These are phyloP conservation scores for Thozetella sp. DNA, from an alignment of 495 filamentous ascomycete genomes.

Conservation along the genomic window DNA sequence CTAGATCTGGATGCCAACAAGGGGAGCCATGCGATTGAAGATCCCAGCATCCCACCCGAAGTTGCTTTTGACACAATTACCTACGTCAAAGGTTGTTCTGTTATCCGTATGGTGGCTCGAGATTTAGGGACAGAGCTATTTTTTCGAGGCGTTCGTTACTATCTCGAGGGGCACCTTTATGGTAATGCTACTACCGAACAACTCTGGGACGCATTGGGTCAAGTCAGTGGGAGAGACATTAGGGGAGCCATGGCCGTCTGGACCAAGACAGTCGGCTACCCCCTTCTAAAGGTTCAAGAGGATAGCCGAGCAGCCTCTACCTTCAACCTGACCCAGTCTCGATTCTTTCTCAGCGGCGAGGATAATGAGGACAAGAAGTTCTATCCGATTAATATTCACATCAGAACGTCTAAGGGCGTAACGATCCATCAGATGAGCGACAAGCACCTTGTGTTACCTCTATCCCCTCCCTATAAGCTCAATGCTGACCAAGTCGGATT, in stretches of 20 bases:
- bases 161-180: conserved; percentile 11
- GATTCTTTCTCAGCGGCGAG: neutral
- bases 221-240: conserved; percentile 11
- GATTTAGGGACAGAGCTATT: conserved; percentile 12
- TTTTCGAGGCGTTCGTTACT: conserved; percentile 9
- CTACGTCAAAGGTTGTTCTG: conserved; percentile 13
- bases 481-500: neutral
- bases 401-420: neutral
- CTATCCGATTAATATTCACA: neutral
- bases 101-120: conserved; percentile 15
- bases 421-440: neutral
- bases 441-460: neutral
- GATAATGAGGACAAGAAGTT: neutral
- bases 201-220: conserved; percentile 9
- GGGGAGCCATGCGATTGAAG: conserved; percentile 13
- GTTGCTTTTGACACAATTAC: conserved; percentile 29
- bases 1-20: conserved; percentile 11
- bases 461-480: neutral
- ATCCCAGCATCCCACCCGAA: conserved; percentile 26
- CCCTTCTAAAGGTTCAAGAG: neutral
- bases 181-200: conserved; percentile 15
- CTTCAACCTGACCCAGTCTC: neutral
- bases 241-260: neutral
- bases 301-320: neutral
- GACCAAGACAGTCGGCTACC: neutral